phyloP scores from a whole-genome alignment of 2,329 filamentous ascomycete genomes.

The Penicillium sp. region DNA sequence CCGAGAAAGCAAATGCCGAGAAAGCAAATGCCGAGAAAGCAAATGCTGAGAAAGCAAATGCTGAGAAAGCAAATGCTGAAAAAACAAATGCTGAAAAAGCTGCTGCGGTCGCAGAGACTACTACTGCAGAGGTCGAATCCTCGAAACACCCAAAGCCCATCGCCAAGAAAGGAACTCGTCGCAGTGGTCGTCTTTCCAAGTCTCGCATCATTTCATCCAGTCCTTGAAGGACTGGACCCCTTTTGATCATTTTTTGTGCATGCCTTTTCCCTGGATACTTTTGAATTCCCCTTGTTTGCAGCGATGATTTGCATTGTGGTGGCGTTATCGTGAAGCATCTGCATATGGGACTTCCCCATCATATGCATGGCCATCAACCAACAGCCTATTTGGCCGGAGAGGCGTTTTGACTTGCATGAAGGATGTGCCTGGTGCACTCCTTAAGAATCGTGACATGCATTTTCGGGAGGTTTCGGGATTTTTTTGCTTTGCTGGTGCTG shows the following conservation, averaged over 20 bases:
- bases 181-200: constrained; percentile 19
- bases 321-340: constrained; percentile 18
- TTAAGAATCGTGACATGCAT: constrained; percentile 16
- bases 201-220: constrained; percentile 10
- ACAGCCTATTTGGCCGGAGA: constrained; percentile 6
- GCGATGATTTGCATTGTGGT: constrained; percentile 21
- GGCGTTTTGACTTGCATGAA: constrained; percentile 20
- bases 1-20: constrained; percentile 4
- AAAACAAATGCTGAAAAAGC: constrained; percentile 1
- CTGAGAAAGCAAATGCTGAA: constrained; percentile 10
- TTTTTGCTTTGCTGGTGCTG: constrained; percentile 3
- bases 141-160: neutral
- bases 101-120: no score
- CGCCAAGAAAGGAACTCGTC: constrained; percentile 10
- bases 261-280: constrained; percentile 2
- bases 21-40: no score
- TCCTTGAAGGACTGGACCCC: neutral
- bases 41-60: constrained; percentile 9
- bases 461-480: constrained; percentile 4
- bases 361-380: constrained; percentile 14
- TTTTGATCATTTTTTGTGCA: neutral
- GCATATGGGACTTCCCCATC: constrained; percentile 8
- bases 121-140: no score
- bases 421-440: constrained; percentile 19
- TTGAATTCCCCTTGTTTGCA: constrained; percentile 15